A percentile compares a stretch with the other conserved stretches of the same genome.
Evolutionary conservation across 2,329 filamentous ascomycete species (phyloP).

Genomic region (Didymella pinodella): DNA sequence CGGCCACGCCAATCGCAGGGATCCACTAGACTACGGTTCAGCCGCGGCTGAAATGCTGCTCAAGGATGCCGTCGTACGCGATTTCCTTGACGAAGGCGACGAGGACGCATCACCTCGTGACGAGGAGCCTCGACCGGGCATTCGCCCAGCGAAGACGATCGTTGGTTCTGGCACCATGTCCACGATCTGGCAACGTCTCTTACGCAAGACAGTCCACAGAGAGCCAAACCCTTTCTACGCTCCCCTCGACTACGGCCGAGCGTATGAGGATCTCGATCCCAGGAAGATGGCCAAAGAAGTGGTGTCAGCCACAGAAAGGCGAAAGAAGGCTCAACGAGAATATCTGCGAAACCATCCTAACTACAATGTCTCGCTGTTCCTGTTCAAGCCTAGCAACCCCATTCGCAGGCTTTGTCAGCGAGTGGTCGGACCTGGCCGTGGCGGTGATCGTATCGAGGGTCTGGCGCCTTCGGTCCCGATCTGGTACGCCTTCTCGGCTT

Average conservation of each 20-base stretch:
- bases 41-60: constrained; percentile 95
- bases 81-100: constrained; percentile 84
- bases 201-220: constrained; percentile 64
- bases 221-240: constrained; percentile 97
- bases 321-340: constrained; percentile 87
- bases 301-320: constrained; percentile 79
- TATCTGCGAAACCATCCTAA: constrained; percentile 85
- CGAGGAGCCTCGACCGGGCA: constrained; percentile 45
- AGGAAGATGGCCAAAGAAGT: constrained; percentile 90
- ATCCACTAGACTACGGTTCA: constrained; percentile 90
- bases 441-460: constrained; percentile 85
- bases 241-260: constrained; percentile 72
- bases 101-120: constrained; percentile 33
- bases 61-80: constrained; percentile 92
- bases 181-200: constrained; percentile 67
- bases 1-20: constrained; percentile 70
- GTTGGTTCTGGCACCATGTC: constrained; percentile 68
- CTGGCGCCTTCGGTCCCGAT: constrained; percentile 85
- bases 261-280: constrained; percentile 82
- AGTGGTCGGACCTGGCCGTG: constrained; percentile 89
- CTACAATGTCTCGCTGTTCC: constrained; percentile 91
- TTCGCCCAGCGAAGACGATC: constrained; percentile 51
- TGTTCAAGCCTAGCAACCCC: constrained; percentile 81
- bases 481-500: constrained; percentile 92
- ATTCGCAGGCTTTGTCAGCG: constrained; percentile 85